phyloP scores from a whole-genome alignment of 2,329 filamentous ascomycete genomes.

The Pseudogymnoascus sp. region DNA sequence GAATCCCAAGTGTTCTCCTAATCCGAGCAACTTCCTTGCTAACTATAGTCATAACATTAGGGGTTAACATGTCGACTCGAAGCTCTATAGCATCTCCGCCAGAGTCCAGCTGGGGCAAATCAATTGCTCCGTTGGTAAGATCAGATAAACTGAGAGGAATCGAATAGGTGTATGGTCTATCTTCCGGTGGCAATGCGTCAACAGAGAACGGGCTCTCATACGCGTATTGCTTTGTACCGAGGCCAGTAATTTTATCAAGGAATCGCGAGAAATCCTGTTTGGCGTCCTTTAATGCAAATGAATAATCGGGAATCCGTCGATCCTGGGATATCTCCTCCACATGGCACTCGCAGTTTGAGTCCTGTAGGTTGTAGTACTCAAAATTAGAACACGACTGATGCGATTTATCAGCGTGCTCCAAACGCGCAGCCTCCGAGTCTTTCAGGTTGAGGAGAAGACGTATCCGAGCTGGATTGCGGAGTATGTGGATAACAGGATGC shows the following conservation, averaged over 20 bases:
- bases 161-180: slow-evolving; percentile 58
- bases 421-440: slow-evolving; percentile 33
- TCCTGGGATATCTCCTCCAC: slow-evolving; percentile 32
- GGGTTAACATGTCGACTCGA: slow-evolving; percentile 49
- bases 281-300: slow-evolving; percentile 41
- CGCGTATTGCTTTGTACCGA: slow-evolving; percentile 42
- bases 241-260: slow-evolving; percentile 49
- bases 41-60: slow-evolving; percentile 40
- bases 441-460: slow-evolving; percentile 38
- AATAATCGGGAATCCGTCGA: slow-evolving; percentile 36
- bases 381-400: slow-evolving; percentile 50
- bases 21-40: slow-evolving; percentile 49
- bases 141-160: slow-evolving; percentile 52
- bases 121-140: slow-evolving; percentile 42
- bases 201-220: slow-evolving; percentile 54
- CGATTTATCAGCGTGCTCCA: slow-evolving; percentile 36
- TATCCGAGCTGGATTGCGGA: slow-evolving; percentile 57
- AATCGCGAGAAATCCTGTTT: slow-evolving; percentile 54
- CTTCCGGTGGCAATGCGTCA: slow-evolving; percentile 49
- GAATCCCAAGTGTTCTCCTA: slow-evolving; percentile 46
- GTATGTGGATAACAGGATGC: slow-evolving; percentile 64
- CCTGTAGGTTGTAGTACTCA: slow-evolving; percentile 54
- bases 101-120: slow-evolving; percentile 47
- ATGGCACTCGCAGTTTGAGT: slow-evolving; percentile 30
- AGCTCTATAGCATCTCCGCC: slow-evolving; percentile 52